Evolutionary conservation across 1,139 yeast genomes (phyloP), one percentile per base, ranked within the genome.

Genomic region (Geotrichum bryndzae): DNA sequence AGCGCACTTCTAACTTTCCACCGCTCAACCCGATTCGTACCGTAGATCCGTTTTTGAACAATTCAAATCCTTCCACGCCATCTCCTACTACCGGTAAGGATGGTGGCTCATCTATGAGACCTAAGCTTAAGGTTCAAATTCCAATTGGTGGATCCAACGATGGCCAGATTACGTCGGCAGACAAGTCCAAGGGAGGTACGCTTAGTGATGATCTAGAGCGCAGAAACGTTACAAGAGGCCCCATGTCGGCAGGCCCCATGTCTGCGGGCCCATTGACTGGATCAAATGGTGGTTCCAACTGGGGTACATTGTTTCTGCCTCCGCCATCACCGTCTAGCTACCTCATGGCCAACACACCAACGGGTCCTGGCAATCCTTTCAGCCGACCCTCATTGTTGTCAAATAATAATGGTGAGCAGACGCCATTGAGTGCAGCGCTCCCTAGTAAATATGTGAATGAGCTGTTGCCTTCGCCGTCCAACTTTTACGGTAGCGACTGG

Each of bases 401-500:
- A 23, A 63, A 61, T 51, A 58, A 59, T 46, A 68, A 68, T 56
- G 74, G 76, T 1, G 79, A 77, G 57, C 78, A 76, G 62, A 77
- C 80, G 1, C 79, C 80, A 2, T 61, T 76, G 22, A 71, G 78
- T 3, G 79, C 79, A 4, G 73, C 76, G 4, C 67, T 77, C 27
- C 79, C 80, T 18, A 70, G 76, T 29, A 70, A 76, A 33, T 77
- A 75, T 61, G 71, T 77, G 56, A 72, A 70, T 55, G 80, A 77
- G 54, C 67, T 75, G 59, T 66, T 77, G n/a, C 78, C 78, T 3
- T 76, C 79, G 53, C 80, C 80, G 6, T 73, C 78, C 11, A 75
- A 74, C 64, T 74, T 73, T 57, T 77, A 76, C 62, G 71, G 76
- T 5, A 60, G 70, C 48, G 78, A 75, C 53, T 75, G 77, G 77